phyloP scores from a whole-genome alignment of 176 grass and related monocot genomes.

The Phyllostachys edulis region DNA sequence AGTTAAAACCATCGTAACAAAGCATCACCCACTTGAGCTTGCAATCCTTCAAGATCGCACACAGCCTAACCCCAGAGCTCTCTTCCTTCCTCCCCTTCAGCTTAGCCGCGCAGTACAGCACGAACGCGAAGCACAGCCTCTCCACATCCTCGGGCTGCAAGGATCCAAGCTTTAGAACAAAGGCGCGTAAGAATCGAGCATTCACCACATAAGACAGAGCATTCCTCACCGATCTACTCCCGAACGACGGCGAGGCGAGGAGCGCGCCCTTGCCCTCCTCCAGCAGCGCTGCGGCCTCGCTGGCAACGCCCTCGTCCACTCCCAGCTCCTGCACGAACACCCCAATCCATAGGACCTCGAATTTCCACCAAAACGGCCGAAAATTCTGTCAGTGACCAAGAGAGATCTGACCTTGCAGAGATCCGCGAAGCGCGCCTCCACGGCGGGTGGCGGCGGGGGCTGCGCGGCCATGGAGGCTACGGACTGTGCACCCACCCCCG shows the following conservation, averaged over 20 bases:
- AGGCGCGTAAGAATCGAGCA: background rate
- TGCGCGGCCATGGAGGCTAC: slow-evolving; percentile 18
- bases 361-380: background rate
- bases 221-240: slow-evolving; percentile 49
- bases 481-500: background rate
- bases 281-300: slow-evolving; percentile 50
- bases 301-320: slow-evolving; percentile 38
- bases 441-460: slow-evolving; percentile 1
- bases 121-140: slow-evolving; percentile 65
- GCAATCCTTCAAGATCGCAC: slow-evolving; percentile 60
- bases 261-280: slow-evolving; percentile 53
- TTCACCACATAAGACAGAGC: background rate
- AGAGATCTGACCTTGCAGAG: slow-evolving; percentile 71
- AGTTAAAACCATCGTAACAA: background rate
- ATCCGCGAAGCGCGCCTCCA: slow-evolving; percentile 53
- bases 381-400: background rate
- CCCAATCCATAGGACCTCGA: background rate
- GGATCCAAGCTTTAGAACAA: slow-evolving; percentile 13
- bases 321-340: slow-evolving; percentile 46
- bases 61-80: slow-evolving; percentile 45
- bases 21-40: slow-evolving; percentile 58
- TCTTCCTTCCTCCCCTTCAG: slow-evolving; percentile 50
- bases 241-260: slow-evolving; percentile 44
- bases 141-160: slow-evolving; percentile 62
- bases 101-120: slow-evolving; percentile 64